Evolutionary conservation across 768 basidiomycete genomes (phyloP), one percentile per base, ranked within the genome.

Genomic region (Pleurotus tuber-regium): DNA sequence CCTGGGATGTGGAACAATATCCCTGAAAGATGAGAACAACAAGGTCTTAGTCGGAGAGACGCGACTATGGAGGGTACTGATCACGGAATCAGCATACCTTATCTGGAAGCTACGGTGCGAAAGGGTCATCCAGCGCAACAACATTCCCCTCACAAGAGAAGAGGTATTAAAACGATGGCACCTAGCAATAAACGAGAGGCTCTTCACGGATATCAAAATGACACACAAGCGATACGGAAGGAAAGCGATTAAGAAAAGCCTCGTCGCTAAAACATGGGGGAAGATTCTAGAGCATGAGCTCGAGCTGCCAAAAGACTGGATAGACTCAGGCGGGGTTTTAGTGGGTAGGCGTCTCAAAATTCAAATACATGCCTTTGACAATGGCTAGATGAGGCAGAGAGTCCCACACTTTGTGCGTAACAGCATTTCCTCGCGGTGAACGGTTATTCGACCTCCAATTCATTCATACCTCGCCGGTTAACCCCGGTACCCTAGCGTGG

Each of bases 51-150:
- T 25, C 0, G 52, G 53, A 1, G 53, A 55, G 1, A 47, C 28
- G 2, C 18, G 58, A 21, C 36, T 63, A 4, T 57, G 43, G 38
- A 36, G 46, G 2, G 60, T 60, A 5, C 43, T 63, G 0, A 51
- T 63, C 4, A 4, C 61, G 0, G 53, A 60, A 24, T 53, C 62
- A 0, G 61, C 59, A 0, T 51, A 62, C 31, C 40, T 61, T 4
- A 59, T 61, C 3, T 63, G 61, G 62, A 56, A 47, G 11, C 16
- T 60, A 1, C 19, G 62, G n/a, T 54, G 54, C 24, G 54, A 60
- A 14, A 39, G 61, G 25, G 43, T 63, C 0, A 56, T 61, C 5
- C 43, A 55, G n/a, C 41, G 54, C 11, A 44, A 51, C 0, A 39
- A 52, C 11, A 8, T 16, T 10, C 33, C 29, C 2, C 41, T 52